phyloP scores from a whole-genome alignment of 257 asterid species.

The Solanum acaule region DNA sequence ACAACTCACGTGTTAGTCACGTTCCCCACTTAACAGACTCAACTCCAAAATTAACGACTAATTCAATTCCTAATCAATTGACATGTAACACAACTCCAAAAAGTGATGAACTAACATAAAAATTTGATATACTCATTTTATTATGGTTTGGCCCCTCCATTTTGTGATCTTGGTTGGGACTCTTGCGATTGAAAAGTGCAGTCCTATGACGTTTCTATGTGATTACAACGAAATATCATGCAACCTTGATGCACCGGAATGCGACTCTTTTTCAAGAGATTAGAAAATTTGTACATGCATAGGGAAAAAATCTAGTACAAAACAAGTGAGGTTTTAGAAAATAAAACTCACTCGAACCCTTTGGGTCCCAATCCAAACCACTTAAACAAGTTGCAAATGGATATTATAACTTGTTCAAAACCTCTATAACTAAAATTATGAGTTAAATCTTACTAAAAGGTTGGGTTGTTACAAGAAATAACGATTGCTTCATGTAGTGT shows the following conservation, averaged over 20 bases:
- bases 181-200: too few relatives aligned
- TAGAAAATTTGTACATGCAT: background rate
- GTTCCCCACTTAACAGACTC: background rate
- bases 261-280: background rate
- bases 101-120: too few relatives aligned
- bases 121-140: too few relatives aligned
- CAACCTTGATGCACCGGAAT: background rate
- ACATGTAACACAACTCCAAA: too few relatives aligned
- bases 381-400: background rate
- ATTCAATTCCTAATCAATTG: too few relatives aligned
- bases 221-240: too few relatives aligned
- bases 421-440: background rate
- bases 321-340: background rate
- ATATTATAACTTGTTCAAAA: background rate
- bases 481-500: background rate
- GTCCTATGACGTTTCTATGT: too few relatives aligned
- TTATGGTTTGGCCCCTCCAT: too few relatives aligned
- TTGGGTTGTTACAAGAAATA: background rate
- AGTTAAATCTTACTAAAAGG: background rate
- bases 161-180: too few relatives aligned
- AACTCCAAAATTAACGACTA: too few relatives aligned
- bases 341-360: background rate
- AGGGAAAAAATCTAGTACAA: background rate
- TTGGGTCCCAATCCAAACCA: background rate
- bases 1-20: background rate